Conservation (phyloP, 306 rosid species). For the Luffa aegyptiaca region DNA sequence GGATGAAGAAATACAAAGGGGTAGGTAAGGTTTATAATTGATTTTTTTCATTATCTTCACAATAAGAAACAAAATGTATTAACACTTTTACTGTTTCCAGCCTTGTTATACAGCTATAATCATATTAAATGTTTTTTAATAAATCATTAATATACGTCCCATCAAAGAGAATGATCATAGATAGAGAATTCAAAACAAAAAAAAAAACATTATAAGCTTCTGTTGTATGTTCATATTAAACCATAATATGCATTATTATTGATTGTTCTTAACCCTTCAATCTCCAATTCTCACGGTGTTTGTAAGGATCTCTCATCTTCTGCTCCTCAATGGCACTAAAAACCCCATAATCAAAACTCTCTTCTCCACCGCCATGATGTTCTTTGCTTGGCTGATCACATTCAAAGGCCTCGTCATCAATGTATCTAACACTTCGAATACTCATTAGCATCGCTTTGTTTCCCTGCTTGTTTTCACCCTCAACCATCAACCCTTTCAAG, state of each 20-base stretch:
- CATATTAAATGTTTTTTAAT: no score
- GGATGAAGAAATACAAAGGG: no score
- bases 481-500: constrained; percentile 33
- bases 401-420: constrained; percentile 28
- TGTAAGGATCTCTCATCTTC: constrained; percentile 42
- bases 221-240: background rate
- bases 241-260: background rate
- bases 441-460: constrained; percentile 19
- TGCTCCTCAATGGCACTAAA: constrained; percentile 66
- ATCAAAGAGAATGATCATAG: no score
- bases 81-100: no score
- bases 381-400: constrained; percentile 41
- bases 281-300: background rate
- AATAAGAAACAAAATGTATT: no score
- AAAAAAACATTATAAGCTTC: no score
- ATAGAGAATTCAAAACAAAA: no score
- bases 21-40: no score
- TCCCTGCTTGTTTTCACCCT: constrained; percentile 19
- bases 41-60: no score
- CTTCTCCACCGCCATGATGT: constrained; percentile 18
- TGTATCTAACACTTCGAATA: constrained; percentile 35
- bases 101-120: no score
- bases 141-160: no score
- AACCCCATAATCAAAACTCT: constrained; percentile 50
- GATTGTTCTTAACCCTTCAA: background rate